Conservation (phyloP, 306 rosid genomes). For the Pterocarpus macrocarpus region DNA sequence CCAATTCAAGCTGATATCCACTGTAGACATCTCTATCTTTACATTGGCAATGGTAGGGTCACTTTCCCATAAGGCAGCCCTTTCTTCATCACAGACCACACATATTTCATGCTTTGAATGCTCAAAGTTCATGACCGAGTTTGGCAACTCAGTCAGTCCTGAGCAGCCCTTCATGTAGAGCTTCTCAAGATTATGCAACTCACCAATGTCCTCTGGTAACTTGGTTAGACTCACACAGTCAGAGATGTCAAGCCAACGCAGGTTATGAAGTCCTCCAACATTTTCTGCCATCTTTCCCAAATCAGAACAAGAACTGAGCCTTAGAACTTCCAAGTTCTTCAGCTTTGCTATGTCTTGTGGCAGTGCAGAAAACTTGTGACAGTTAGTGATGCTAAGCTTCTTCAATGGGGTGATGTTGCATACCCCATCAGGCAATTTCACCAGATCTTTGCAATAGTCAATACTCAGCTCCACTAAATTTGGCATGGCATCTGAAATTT, state of each 20-base stretch:
- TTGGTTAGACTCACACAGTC: constrained; percentile 46
- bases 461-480: constrained; percentile 57
- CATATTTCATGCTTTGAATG: constrained; percentile 12
- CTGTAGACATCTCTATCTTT: constrained; percentile 37
- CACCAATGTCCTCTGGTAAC: constrained; percentile 52
- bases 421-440: constrained; percentile 47
- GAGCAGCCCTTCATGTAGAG: constrained; percentile 57
- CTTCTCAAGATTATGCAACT: constrained; percentile 51
- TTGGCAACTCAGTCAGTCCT: constrained; percentile 46
- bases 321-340: constrained; percentile 53
- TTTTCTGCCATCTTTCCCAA: constrained; percentile 43
- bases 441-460: constrained; percentile 59
- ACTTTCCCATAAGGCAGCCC: constrained; percentile 43
- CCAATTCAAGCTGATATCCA: constrained; percentile 50
- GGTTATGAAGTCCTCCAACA: constrained; percentile 42
- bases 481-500: constrained; percentile 52
- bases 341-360: constrained; percentile 52
- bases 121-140: constrained; percentile 31
- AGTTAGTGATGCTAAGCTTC: constrained; percentile 60
- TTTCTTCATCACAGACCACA: constrained; percentile 60
- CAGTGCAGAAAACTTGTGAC: constrained; percentile 48
- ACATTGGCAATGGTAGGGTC: constrained; percentile 12
- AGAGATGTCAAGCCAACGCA: constrained; percentile 54
- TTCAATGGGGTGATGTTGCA: constrained; percentile 45
- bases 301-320: constrained; percentile 54